Percentiles rank a stretch among this genome's conserved stretches.
Evolutionary conservation across 805 yeast species (phyloP).

Genomic region (Starmerella gropengiesseri): DNA sequence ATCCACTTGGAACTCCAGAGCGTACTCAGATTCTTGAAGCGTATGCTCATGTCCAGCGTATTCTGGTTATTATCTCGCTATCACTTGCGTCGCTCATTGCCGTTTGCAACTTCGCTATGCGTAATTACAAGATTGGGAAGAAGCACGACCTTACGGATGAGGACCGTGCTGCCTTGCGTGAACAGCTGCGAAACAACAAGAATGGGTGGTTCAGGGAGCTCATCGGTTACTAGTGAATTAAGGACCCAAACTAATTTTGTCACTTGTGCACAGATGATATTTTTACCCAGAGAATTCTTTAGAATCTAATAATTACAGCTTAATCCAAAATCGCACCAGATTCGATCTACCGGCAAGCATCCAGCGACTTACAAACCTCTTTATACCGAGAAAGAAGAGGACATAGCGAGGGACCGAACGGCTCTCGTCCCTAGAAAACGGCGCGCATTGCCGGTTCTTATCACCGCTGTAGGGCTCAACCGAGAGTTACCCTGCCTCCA

Average conservation of each 20-base stretch:
- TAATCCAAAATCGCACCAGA: no score
- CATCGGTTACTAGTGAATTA: not conserved
- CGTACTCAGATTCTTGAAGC: conserved; percentile 47
- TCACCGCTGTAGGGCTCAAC: no score
- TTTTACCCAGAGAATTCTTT: no score
- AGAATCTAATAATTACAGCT: not conserved
- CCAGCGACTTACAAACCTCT: no score
- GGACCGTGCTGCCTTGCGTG: conserved; percentile 9
- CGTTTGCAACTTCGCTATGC: conserved; percentile 8
- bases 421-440: no score
- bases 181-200: not conserved
- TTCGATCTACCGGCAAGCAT: no score
- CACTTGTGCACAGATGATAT: no score
- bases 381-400: no score
- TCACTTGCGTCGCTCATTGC: conserved; percentile 35
- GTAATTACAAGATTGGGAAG: conserved; percentile 10
- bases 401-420: no score
- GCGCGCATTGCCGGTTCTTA: no score
- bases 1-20: conserved; percentile 53
- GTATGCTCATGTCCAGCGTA: conserved; percentile 48
- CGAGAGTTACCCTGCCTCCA: no score
- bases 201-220: conserved; percentile 1
- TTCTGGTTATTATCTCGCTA: conserved; percentile 44
- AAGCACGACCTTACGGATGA: conserved; percentile 14
- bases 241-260: no score